Conservation (phyloP, 768 basidiomycete genomes). For the Coprinopsis cinerea region DNA sequence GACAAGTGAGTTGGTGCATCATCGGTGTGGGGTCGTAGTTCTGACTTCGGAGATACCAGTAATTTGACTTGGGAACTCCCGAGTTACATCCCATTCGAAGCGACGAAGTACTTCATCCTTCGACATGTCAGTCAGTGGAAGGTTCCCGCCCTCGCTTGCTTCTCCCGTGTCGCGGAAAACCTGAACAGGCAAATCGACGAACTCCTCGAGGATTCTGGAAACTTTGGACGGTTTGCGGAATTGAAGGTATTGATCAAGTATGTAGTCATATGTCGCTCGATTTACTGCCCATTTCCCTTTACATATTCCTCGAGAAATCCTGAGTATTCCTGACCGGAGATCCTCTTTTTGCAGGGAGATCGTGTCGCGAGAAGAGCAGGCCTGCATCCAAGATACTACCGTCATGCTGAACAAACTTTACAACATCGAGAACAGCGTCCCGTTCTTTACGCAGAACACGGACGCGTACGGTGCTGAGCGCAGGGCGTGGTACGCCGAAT, state of each 20-base stretch:
- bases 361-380: background rate
- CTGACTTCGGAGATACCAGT: constrained; percentile 1
- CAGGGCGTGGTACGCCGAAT: constrained; percentile 16
- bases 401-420: constrained; percentile 26
- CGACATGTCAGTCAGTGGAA: constrained; percentile 13
- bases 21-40: background rate
- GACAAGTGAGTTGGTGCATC: constrained; percentile 7
- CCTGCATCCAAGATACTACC: background rate
- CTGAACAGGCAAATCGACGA: constrained; percentile 3
- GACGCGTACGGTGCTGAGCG: constrained; percentile 15
- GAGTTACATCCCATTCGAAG: constrained; percentile 12
- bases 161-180: constrained; percentile 2
- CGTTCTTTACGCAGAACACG: constrained; percentile 30
- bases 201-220: constrained; percentile 6
- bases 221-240: constrained; percentile 9
- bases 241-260: constrained; percentile 10
- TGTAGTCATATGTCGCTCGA: no score
- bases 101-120: constrained; percentile 11
- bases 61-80: constrained; percentile 14
- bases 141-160: constrained; percentile 8
- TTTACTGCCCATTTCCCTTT: background rate
- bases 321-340: background rate
- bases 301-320: background rate
- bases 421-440: constrained; percentile 30
- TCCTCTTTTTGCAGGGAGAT: background rate